These are phyloP conservation scores for Pluteus cervinus DNA, from an alignment of 768 basidiomycete genomes.

Conservation along the genomic window DNA sequence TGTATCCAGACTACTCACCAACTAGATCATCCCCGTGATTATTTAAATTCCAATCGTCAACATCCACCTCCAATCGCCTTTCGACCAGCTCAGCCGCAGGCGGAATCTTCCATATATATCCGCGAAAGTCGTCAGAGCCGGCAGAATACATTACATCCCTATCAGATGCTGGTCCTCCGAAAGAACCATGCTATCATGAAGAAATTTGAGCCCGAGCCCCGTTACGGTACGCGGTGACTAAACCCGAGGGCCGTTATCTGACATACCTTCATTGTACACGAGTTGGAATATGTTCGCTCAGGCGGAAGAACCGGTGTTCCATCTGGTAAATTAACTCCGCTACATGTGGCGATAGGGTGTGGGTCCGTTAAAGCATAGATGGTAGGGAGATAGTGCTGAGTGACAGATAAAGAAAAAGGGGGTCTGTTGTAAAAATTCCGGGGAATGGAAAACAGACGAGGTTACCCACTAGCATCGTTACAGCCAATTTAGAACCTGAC, in stretches of 20 bases:
- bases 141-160: constrained; percentile 57
- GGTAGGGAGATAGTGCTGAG: constrained; percentile 63
- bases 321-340: constrained; percentile 48
- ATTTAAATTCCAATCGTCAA: too few species aligned
- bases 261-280: constrained; percentile 74
- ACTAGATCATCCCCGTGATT: too few species aligned
- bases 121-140: constrained; percentile 82
- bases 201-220: neutral
- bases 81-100: constrained; percentile 34
- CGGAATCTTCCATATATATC: constrained; percentile 77
- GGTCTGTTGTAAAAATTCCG: constrained; percentile 13
- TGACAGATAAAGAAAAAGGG: constrained; percentile 11
- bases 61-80: too few species aligned
- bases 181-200: constrained; percentile 59
- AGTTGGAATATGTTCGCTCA: constrained; percentile 58
- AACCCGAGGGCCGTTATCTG: constrained; percentile 1
- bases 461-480: constrained; percentile 53
- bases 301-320: constrained; percentile 41
- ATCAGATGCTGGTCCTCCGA: constrained; percentile 54
- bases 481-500: constrained; percentile 55
- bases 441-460: too few species aligned
- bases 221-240: neutral
- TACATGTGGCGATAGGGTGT: constrained; percentile 65
- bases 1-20: constrained; percentile 22
- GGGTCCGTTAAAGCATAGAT: constrained; percentile 65